These are phyloP conservation scores for Sugiyamaella japonica DNA, from an alignment of 1,139 yeast genomes.

Conservation along the genomic window DNA sequence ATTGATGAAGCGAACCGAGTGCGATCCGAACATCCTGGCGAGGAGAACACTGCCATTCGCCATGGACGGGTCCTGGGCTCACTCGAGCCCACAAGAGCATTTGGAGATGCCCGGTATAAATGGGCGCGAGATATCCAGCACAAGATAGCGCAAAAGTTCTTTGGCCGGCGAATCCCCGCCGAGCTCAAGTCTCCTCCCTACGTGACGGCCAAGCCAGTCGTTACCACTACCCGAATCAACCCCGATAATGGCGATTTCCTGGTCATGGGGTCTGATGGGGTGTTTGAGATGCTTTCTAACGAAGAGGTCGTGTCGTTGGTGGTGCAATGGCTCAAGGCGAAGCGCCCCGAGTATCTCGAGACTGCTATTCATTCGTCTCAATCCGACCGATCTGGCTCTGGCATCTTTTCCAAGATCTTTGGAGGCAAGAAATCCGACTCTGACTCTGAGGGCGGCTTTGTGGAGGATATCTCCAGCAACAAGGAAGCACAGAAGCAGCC, in stretches of 20 bases:
- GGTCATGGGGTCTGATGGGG: slow-evolving; percentile 93
- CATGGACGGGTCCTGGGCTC: slow-evolving; percentile 87
- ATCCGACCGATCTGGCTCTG: slow-evolving; percentile 4
- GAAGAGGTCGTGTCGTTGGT: slow-evolving; percentile 92
- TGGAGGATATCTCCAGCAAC: slow-evolving; percentile 44
- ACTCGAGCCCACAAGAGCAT: slow-evolving; percentile 95
- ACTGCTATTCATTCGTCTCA: slow-evolving; percentile 7
- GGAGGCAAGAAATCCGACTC: slow-evolving; percentile 24
- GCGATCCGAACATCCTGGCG: slow-evolving; percentile 86
- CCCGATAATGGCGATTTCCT: slow-evolving; percentile 78
- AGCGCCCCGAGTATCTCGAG: slow-evolving; percentile 51
- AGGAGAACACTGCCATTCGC: slow-evolving; percentile 75
- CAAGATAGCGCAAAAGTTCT: slow-evolving; percentile 69
- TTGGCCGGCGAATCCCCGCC: slow-evolving; percentile 80
- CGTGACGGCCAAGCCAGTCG: slow-evolving; percentile 94
- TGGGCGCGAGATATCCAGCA: slow-evolving; percentile 77
- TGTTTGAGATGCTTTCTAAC: slow-evolving; percentile 86
- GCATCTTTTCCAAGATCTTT: slow-evolving; percentile 25
- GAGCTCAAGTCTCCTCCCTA: slow-evolving; percentile 89
- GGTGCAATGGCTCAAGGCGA: slow-evolving; percentile 88
- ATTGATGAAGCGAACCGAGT: slow-evolving; percentile 84
- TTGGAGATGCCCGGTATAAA: slow-evolving; percentile 95
- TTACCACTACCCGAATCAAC: slow-evolving; percentile 75
- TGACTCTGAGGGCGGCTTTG: slow-evolving; percentile 21
- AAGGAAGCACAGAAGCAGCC: slow-evolving; percentile 58